Evolutionary conservation across 192 early-diverging fungal species (phyloP).

Genomic region (Cladochytrium replicatum): DNA sequence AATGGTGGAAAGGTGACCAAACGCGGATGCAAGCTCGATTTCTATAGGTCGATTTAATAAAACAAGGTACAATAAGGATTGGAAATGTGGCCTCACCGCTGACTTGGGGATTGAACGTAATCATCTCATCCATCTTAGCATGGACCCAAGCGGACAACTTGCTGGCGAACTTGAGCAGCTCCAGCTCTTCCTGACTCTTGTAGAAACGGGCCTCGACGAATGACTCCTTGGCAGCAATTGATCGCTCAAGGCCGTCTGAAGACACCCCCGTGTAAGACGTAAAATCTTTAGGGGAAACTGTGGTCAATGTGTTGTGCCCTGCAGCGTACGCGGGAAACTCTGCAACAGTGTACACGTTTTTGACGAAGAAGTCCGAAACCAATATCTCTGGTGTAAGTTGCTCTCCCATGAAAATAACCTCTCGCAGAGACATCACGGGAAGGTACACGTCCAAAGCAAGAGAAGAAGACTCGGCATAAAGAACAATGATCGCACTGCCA

Average conservation of each 20-base stretch:
- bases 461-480: too few relatives aligned
- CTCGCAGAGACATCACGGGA: conserved; percentile 21
- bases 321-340: conserved; percentile 2
- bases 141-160: conserved; percentile 30
- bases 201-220: conserved; percentile 66
- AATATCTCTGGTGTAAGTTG: conserved; percentile 6
- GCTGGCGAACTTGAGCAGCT: conserved; percentile 52
- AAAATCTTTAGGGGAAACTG: too few relatives aligned
- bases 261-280: too few relatives aligned
- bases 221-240: conserved; percentile 39
- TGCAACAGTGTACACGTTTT: conserved; percentile 6
- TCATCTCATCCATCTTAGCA: conserved; percentile 25
- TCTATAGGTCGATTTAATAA: conserved; percentile 46
- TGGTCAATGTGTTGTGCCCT: background rate
- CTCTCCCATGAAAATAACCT: conserved; percentile 23
- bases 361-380: background rate
- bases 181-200: conserved; percentile 72
- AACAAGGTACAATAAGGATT: background rate
- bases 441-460: too few relatives aligned
- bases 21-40: conserved; percentile 63
- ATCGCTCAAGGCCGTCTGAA: too few relatives aligned
- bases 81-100: conserved; percentile 4
- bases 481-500: too few relatives aligned
- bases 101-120: conserved; percentile 53
- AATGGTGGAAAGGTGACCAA: conserved; percentile 48